Conservation (phyloP, 2,329 filamentous ascomycete species). For the Sporothrix phasma region DNA sequence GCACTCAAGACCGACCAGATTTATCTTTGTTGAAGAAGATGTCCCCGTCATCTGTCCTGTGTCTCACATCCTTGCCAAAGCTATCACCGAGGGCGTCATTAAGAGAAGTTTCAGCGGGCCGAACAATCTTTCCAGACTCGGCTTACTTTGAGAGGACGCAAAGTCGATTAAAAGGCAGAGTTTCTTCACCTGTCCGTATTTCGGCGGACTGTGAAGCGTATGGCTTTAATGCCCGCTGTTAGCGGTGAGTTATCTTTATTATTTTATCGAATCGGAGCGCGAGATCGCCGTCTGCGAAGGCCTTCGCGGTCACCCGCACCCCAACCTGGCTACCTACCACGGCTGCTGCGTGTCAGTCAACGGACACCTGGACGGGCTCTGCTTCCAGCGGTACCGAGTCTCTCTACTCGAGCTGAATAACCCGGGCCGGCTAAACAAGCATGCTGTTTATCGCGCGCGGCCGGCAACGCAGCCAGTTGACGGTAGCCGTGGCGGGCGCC, state of each 20-base stretch:
- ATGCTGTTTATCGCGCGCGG: background rate
- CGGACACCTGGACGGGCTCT: background rate
- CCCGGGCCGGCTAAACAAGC: background rate
- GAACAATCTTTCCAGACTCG: constrained; percentile 14
- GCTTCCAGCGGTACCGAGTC: background rate
- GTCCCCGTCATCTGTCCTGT: background rate
- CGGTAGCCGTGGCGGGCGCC: too few relatives aligned
- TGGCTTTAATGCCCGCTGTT: background rate
- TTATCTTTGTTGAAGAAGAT: background rate
- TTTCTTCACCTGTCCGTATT: background rate
- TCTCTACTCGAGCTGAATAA: background rate
- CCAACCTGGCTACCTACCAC: background rate
- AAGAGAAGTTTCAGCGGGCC: constrained; percentile 11
- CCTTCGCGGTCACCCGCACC: background rate
- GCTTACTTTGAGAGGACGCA: constrained; percentile 10
- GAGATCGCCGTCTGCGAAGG: background rate
- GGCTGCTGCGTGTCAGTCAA: background rate
- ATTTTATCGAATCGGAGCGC: too few relatives aligned
- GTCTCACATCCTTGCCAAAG: constrained; percentile 14
- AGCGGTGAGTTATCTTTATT: background rate
- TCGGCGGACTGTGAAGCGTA: background rate
- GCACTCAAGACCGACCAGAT: background rate
- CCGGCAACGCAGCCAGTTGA: background rate
- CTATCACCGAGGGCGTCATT: constrained; percentile 11
- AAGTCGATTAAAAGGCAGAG: background rate